Conservation (phyloP, 371 early-diverging fungal species). For the Lichtheimia corymbifera region DNA sequence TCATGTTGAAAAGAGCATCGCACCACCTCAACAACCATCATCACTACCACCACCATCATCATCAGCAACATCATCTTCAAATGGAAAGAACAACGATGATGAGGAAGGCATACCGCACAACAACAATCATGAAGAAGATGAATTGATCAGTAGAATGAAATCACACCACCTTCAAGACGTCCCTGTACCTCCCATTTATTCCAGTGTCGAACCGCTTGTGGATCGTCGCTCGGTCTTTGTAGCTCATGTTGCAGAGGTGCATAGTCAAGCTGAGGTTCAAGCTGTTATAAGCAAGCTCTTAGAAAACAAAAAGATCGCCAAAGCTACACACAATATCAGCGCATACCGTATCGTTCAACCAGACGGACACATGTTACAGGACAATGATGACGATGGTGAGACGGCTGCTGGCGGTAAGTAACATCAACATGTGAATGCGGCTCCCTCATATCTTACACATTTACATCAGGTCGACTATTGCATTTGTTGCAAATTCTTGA, state of each 20-base stretch:
- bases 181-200: conserved; percentile 39
- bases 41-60: no score
- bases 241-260: conserved; percentile 77
- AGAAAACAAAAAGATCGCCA: conserved; percentile 75
- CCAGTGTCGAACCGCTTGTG: conserved; percentile 57
- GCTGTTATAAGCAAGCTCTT: conserved; percentile 62
- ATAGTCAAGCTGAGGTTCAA: conserved; percentile 57
- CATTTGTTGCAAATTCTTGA: conserved; percentile 79
- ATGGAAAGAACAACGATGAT: no score
- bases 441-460: background rate
- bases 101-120: conserved; percentile 5
- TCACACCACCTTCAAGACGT: conserved; percentile 11
- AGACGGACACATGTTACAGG: conserved; percentile 63
- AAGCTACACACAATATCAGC: conserved; percentile 89
- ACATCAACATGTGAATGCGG: background rate
- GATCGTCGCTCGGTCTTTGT: conserved; percentile 88
- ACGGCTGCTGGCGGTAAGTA: conserved; percentile 71
- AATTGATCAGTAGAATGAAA: conserved; percentile 12
- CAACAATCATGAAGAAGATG: conserved; percentile 8
- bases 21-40: background rate
- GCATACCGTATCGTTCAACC: conserved; percentile 79
- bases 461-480: conserved; percentile 57
- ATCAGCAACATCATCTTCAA: no score
- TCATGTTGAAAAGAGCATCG: conserved; percentile 20
- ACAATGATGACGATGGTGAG: conserved; percentile 86